Base-by-base conservation (phyloP, 148 eudicot species). In the Cornus suecica region DNA sequence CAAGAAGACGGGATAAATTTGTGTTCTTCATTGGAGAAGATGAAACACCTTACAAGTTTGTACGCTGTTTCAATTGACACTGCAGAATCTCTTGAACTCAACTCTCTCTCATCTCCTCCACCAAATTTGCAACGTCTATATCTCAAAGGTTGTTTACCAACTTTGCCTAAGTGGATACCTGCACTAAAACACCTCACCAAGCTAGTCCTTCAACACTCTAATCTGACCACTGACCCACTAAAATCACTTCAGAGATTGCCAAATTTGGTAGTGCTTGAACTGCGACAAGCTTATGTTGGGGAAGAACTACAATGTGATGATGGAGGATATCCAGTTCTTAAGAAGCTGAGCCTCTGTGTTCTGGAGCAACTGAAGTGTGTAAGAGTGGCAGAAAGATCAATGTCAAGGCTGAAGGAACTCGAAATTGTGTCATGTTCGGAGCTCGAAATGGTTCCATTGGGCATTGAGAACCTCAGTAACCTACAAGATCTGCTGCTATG, bases 401-500 rank as follows among this genome's bases (percentile, higher is more conserved):
- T 76, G 79, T 66, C 58, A n/a, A 26, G 14, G 52, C 61, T 76
- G 10, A 60, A 65, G 18, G 58, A 0, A 37, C 73, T 76, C 1
- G 34, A 34, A 32, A 24, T 76, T 65, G 66, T 54, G 60, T 41
- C 58, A 18, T 76, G 73, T 20, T 11, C 15, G 60, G 20, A 34
- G 34, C n/a, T 76, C 29, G 67, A 76, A 69, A 64, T 24, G 31
- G 73, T 76, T 31, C 73, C 73, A 14, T 68, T 24, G 11, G 79
- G 73, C 51, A 68, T 76, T 25, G n/a, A 68, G 73, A 66, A 76
- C 73, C 79, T 76, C 22, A 48, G 60, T 24, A 42, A 45, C 28
- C 20, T 68, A 48, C 56, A 76, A 22, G 13, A 27, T 7, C 66
- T 76, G 27, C 7, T 22, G 7, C 15, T 69, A 29, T 41, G 32